Conservation (phyloP, 805 yeast species). For the Lipomyces yamanashiensis region DNA sequence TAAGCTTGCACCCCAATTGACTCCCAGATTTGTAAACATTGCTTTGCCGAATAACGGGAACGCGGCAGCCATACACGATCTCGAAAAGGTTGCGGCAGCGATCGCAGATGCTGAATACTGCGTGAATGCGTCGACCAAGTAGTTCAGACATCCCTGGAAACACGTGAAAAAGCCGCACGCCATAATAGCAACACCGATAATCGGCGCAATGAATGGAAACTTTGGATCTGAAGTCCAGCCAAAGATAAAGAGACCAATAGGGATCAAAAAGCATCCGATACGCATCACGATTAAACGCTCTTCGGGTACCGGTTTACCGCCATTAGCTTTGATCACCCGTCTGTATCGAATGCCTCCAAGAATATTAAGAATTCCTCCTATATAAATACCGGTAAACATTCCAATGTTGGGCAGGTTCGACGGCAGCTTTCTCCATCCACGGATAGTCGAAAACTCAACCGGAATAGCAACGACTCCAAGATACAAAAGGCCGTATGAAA, state of each 20-base stretch:
- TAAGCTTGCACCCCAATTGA: constrained; percentile 61
- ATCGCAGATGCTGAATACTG: constrained; percentile 70
- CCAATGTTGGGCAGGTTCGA: constrained; percentile 37
- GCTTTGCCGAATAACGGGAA: constrained; percentile 57
- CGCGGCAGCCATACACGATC: constrained; percentile 61
- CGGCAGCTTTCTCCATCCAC: constrained; percentile 23
- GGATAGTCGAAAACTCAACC: constrained; percentile 42
- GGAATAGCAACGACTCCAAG: constrained; percentile 51
- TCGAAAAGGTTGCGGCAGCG: constrained; percentile 49
- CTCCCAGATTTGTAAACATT: constrained; percentile 57
- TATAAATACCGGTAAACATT: constrained; percentile 43
- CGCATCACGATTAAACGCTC: constrained; percentile 47
- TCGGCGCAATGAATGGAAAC: constrained; percentile 66
- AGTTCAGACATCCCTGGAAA: constrained; percentile 51
- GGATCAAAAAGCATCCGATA: constrained; percentile 56
- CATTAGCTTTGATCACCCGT: constrained; percentile 13
- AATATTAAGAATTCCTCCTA: constrained; percentile 41
- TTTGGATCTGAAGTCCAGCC: constrained; percentile 71
- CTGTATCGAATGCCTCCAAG: constrained; percentile 20
- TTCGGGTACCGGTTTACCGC: constrained; percentile 30
- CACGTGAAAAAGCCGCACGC: constrained; percentile 49
- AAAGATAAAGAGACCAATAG: constrained; percentile 68
- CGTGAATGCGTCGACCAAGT: constrained; percentile 51
- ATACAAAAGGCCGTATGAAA: constrained; percentile 53
- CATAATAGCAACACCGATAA: constrained; percentile 60